These are phyloP conservation scores for Urostyla sp. DNA, from an alignment of 73 alveolate species.

Conservation along the genomic window DNA sequence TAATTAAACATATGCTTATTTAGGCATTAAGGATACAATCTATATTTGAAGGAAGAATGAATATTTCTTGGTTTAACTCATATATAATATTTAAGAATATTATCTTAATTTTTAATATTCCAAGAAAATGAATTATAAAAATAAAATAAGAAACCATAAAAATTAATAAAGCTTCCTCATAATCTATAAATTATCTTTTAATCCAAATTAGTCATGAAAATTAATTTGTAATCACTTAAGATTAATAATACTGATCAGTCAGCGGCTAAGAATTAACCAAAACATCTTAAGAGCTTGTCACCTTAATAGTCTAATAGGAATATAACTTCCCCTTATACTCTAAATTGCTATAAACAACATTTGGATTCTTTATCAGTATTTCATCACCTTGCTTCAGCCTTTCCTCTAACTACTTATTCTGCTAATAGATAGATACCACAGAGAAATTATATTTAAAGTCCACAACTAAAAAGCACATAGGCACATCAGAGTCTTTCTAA, in stretches of 20 bases:
- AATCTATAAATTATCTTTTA: neutral
- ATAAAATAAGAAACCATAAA: neutral
- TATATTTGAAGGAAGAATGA: neutral
- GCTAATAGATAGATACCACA: conserved; percentile 63
- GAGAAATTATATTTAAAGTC: conserved; percentile 63
- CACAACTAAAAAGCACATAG: conserved; percentile 63
- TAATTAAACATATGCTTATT: conserved; percentile 8
- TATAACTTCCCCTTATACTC: conserved; percentile 50
- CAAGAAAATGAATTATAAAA: neutral
- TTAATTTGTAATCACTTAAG: conserved; percentile 13
- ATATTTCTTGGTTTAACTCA: neutral
- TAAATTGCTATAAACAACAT: conserved; percentile 33
- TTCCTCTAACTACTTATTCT: conserved; percentile 23
- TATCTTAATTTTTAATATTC: neutral
- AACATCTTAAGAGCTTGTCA: conserved; percentile 34
- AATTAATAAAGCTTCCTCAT: neutral
- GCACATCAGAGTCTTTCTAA: conserved; percentile 61
- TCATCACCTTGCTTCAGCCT: conserved; percentile 58
- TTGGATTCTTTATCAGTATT: conserved; percentile 64
- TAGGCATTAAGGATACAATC: conserved; percentile 29
- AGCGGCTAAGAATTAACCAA: conserved; percentile 33
- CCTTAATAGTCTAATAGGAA: conserved; percentile 60
- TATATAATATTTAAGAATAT: no score
- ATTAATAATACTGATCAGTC: neutral
- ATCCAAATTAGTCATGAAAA: neutral